Conservation (phyloP, 2,329 filamentous ascomycete genomes). For the Intubia oerlemansii region DNA sequence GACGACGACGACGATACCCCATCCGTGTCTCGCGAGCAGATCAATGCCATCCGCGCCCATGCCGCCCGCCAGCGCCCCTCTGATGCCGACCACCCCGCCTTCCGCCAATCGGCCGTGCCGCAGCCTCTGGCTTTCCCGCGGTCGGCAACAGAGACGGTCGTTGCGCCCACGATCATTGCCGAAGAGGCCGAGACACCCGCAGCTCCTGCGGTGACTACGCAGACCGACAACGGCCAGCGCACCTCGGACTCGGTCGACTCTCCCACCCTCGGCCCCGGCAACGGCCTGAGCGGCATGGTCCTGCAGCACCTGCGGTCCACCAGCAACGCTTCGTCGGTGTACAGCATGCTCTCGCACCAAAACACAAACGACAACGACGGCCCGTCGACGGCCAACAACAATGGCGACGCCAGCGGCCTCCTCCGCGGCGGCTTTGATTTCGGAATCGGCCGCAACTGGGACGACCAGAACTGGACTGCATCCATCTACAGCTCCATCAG, state of each 20-base stretch:
- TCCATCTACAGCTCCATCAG: slow-evolving; percentile 3
- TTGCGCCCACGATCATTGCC: neutral
- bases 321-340: slow-evolving; percentile 66
- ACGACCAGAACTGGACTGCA: slow-evolving; percentile 11
- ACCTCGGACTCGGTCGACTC: slow-evolving; percentile 33
- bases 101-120: slow-evolving; percentile 23
- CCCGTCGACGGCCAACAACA: neutral
- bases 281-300: slow-evolving; percentile 61
- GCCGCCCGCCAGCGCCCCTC: slow-evolving; percentile 21
- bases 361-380: neutral
- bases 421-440: slow-evolving; percentile 14
- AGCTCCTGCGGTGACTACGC: too few species aligned
- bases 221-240: too few species aligned
- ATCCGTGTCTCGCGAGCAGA: too few species aligned
- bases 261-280: slow-evolving; percentile 52
- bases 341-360: slow-evolving; percentile 18
- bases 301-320: slow-evolving; percentile 64
- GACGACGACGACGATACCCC: slow-evolving; percentile 15
- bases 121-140: too few species aligned
- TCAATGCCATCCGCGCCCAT: too few species aligned
- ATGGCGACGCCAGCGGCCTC: slow-evolving; percentile 12
- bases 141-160: too few species aligned
- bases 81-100: slow-evolving; percentile 32
- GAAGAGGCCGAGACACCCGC: neutral
- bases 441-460: slow-evolving; percentile 22